Evolutionary conservation across 2,329 filamentous ascomycete species (phyloP), one percentile per base, ranked within the genome.

Genomic region (Paraphaeosphaeria sporulosa): DNA sequence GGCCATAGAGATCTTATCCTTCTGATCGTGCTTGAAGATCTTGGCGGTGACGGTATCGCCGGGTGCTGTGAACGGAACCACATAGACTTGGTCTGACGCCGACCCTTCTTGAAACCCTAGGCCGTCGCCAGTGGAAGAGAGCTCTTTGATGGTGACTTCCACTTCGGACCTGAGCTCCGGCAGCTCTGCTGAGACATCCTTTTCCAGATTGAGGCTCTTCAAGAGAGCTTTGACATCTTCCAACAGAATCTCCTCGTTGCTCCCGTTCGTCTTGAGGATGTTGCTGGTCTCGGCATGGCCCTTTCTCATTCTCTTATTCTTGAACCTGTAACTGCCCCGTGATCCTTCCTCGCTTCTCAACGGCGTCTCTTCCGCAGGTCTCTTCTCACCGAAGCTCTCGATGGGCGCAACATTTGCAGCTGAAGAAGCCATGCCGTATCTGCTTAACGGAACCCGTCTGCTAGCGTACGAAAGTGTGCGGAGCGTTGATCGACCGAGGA

Each of bases 61-160:
- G 0, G 95, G 94, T 1, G 94, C 85, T 23, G 90, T 86, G 75
- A 97, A 99, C 4, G 94, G 93, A 1, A 98, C 90, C 53, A 95
- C 89, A 73, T 94, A 97, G 76, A 97, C 79, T 80, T 90, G 84
- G 58, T 87, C 81, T 25, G 82, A 84, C 57, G 86, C 81, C n/a
- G 82, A 83, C 61, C 87, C 85, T 30, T 87, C 80, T n/a, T 87
- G 86, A 59, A 92, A 82, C 4, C 91, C 95, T 58, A 99, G 85
- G 2, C 93, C 95, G 68, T 98, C 95, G 55, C 95, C 95, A 0
- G 92, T 97, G 0, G 94, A 98, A 0, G 94, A 96, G 36, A 98
- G 83, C 66, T 91, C 87, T 7, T 88, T 78, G 59, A 98, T 89
- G n/a, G 90, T 88, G 43, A 98, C 86, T 55, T 97, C 89, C 43